These are phyloP conservation scores for Trifolium pratense DNA, from an alignment of 306 rosid species.

Conservation along the genomic window DNA sequence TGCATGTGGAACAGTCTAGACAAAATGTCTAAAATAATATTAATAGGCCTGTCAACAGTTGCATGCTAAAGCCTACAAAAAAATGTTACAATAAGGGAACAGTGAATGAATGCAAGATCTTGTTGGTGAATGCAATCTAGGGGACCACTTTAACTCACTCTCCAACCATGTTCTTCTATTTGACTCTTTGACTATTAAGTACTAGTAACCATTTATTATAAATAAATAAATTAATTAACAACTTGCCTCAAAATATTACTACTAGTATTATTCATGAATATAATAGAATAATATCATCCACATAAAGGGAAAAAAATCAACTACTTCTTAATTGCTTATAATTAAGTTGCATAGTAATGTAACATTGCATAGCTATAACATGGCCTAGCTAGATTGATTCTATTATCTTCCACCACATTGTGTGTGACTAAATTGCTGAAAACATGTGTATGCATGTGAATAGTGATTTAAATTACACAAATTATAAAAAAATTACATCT, in stretches of 20 bases:
- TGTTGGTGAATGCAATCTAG: slow-evolving; percentile 38
- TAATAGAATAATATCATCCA: background rate
- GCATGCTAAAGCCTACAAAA: slow-evolving; percentile 35
- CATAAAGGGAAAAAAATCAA: background rate
- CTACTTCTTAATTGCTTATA: slow-evolving; percentile 8
- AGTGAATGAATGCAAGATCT: slow-evolving; percentile 40
- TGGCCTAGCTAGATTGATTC: slow-evolving; percentile 17
- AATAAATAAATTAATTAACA: no score
- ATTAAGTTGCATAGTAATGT: slow-evolving; percentile 3
- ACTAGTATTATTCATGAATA: no score
- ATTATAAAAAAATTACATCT: slow-evolving; percentile 7
- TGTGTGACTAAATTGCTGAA: no score
- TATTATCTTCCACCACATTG: background rate
- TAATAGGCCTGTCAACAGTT: slow-evolving; percentile 9
- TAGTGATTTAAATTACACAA: background rate
- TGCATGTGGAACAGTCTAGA: slow-evolving; percentile 28
- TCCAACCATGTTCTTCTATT: slow-evolving; percentile 44
- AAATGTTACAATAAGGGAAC: slow-evolving; percentile 29
- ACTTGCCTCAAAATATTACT: no score
- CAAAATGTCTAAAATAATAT: slow-evolving; percentile 24
- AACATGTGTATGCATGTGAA: slow-evolving; percentile 40
- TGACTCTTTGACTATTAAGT: slow-evolving; percentile 46
- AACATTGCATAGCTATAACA: slow-evolving; percentile 9
- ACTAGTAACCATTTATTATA: background rate
- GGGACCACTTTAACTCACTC: slow-evolving; percentile 52